Evolutionary conservation across 352 stramenopile species (phyloP).

Genomic region (Globisporangium spiculum): DNA sequence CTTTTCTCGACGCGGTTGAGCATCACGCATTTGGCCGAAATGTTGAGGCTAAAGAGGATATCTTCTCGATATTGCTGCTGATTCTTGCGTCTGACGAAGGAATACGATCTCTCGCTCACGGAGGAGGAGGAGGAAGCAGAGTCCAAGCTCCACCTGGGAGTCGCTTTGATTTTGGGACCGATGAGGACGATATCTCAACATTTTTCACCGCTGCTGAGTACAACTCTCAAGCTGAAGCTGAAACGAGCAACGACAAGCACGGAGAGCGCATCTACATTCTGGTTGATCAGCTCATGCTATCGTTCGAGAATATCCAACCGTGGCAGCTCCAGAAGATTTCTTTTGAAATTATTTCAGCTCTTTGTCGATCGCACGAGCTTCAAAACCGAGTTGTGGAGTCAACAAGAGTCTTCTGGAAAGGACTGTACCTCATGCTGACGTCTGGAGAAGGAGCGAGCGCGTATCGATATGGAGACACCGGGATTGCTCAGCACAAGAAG

Average conservation of each 20-base stretch:
- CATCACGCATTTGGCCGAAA: slow-evolving; percentile 37
- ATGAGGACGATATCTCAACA: slow-evolving; percentile 44
- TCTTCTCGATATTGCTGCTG: slow-evolving; percentile 52
- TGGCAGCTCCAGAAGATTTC: slow-evolving; percentile 77
- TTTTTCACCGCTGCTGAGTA: slow-evolving; percentile 61
- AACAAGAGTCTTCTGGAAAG: slow-evolving; percentile 77
- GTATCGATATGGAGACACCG: slow-evolving; percentile 29
- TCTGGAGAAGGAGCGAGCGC: slow-evolving; percentile 55
- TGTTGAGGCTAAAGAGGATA: slow-evolving; percentile 41
- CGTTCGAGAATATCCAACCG: slow-evolving; percentile 70
- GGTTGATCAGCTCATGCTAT: slow-evolving; percentile 63
- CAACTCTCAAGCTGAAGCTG: slow-evolving; percentile 31
- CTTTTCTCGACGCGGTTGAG: slow-evolving; percentile 46
- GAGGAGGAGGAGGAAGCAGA: background rate
- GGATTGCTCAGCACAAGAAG: slow-evolving; percentile 43
- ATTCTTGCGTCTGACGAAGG: slow-evolving; percentile 49
- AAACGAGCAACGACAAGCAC: slow-evolving; percentile 29
- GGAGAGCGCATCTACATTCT: slow-evolving; percentile 55
- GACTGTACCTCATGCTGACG: slow-evolving; percentile 69
- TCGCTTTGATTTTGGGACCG: slow-evolving; percentile 35
- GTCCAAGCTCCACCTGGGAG: slow-evolving; percentile 20
- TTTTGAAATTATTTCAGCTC: slow-evolving; percentile 70
- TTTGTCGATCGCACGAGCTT: slow-evolving; percentile 48
- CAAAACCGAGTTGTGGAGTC: slow-evolving; percentile 64
- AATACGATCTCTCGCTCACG: slow-evolving; percentile 36